Evolutionary conservation across 2,329 filamentous ascomycete genomes (phyloP).

Genomic region (Colletotrichum destructivum): DNA sequence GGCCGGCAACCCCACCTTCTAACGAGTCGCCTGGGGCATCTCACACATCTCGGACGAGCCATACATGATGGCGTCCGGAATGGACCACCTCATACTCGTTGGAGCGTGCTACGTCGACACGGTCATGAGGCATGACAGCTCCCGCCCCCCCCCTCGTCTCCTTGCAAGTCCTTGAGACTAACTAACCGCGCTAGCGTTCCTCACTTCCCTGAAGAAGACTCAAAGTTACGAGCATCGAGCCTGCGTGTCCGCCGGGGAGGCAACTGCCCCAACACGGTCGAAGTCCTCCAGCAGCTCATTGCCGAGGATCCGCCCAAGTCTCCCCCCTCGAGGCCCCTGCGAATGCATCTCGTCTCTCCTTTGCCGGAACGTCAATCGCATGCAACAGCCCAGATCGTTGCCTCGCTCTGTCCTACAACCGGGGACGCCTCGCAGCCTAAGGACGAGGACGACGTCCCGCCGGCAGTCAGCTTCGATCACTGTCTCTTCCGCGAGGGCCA

Average conservation of each 20-base stretch:
- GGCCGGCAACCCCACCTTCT: not conserved
- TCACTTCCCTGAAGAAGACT: conserved; percentile 78
- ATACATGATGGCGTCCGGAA: conserved; percentile 45
- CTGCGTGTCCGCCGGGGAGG: conserved; percentile 76
- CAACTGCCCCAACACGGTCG: conserved; percentile 80
- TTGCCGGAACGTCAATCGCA: conserved; percentile 69
- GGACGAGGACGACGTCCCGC: conserved; percentile 15
- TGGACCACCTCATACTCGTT: conserved; percentile 73
- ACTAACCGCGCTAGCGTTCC: conserved; percentile 66
- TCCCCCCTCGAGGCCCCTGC: conserved; percentile 42
- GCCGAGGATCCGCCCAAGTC: conserved; percentile 28
- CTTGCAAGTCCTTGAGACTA: not conserved
- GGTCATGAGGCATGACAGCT: conserved; percentile 71
- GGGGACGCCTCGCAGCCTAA: conserved; percentile 61
- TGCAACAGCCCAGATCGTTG: conserved; percentile 66
- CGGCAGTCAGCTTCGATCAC: conserved; percentile 63
- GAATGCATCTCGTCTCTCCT: conserved; percentile 63
- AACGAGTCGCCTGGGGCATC: not conserved
- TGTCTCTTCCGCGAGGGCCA: conserved; percentile 73
- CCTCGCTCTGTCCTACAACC: conserved; percentile 65
- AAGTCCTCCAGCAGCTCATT: conserved; percentile 78
- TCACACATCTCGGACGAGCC: not conserved
- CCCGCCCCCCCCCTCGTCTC: conserved; percentile 25
- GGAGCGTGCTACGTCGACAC: conserved; percentile 82
- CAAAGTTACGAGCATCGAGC: conserved; percentile 77